Percentiles rank a stretch among this genome's conserved stretches.
Evolutionary conservation across 768 basidiomycete species (phyloP).

Genomic region (Mycena epipterygia): DNA sequence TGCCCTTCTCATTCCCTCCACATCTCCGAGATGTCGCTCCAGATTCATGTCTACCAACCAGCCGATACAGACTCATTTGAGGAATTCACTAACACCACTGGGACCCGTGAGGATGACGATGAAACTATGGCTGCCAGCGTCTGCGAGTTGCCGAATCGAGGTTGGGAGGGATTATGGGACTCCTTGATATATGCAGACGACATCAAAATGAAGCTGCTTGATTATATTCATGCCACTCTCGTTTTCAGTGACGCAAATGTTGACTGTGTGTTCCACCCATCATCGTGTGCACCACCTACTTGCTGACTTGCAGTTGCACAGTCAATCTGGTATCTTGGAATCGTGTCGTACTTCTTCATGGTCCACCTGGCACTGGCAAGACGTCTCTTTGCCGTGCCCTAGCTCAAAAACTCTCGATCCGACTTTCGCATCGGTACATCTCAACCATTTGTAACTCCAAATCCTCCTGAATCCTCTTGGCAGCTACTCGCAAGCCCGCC

Average conservation of each 20-base stretch:
- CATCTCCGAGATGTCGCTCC: conserved; percentile 71
- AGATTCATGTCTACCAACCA: conserved; percentile 92
- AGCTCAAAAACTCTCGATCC: conserved; percentile 94
- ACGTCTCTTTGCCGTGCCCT: conserved; percentile 95
- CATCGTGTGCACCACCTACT: conserved; percentile 3
- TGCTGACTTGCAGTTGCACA: conserved; percentile 43
- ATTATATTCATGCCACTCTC: conserved; percentile 95
- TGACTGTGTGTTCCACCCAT: conserved; percentile 69
- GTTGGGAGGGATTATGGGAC: conserved; percentile 94
- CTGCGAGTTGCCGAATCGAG: conserved; percentile 86
- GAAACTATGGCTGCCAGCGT: conserved; percentile 91
- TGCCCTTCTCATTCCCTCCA: conserved; percentile 68
- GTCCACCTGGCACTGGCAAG: conserved; percentile 98
- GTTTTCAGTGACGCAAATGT: conserved; percentile 92
- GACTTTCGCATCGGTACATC: conserved; percentile 83
- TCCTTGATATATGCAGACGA: conserved; percentile 87
- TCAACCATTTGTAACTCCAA: conserved; percentile 9
- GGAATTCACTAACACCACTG: conserved; percentile 76
- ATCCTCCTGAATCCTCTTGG: conserved; percentile 6
- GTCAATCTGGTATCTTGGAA: conserved; percentile 97
- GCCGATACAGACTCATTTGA: conserved; percentile 75
- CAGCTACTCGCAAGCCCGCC: conserved; percentile 88
- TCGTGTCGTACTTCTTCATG: conserved; percentile 93
- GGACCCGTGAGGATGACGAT: conserved; percentile 71
- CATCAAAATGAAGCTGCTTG: conserved; percentile 89